These are phyloP conservation scores for Aspergillus egyptiacus DNA, from an alignment of 495 filamentous ascomycete genomes.

Conservation along the genomic window DNA sequence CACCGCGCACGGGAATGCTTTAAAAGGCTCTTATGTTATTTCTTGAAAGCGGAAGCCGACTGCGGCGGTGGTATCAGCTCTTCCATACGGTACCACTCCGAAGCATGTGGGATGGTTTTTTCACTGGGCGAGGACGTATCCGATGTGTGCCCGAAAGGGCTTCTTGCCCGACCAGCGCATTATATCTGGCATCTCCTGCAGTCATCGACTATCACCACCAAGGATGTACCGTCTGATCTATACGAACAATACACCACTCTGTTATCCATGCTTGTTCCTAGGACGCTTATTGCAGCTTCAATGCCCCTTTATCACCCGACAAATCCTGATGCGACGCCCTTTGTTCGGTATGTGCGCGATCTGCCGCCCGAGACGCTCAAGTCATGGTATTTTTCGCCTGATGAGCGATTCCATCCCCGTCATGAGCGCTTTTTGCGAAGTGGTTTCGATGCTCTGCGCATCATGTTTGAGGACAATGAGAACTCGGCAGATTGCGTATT, in stretches of 20 bases:
- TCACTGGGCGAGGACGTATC: conserved; percentile 5
- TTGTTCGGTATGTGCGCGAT: conserved; percentile 24
- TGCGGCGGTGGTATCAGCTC: conserved; percentile 30
- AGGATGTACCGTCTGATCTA: conserved; percentile 17
- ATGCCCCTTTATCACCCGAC: conserved; percentile 34
- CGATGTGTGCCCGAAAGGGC: conserved; percentile 10
- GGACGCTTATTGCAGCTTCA: conserved; percentile 20
- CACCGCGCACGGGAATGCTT: conserved; percentile 19
- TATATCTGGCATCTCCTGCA: no score
- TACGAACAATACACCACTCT: conserved; percentile 30
- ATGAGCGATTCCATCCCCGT: conserved; percentile 23
- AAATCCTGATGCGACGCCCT: conserved; percentile 27
- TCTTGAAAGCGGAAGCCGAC: conserved; percentile 31
- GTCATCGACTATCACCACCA: no score
- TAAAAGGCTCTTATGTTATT: conserved; percentile 24
- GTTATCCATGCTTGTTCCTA: conserved; percentile 22
- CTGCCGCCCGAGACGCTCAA: conserved; percentile 14
- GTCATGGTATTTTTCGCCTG: conserved; percentile 17
- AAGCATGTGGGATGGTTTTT: conserved; percentile 21
- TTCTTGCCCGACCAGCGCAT: conserved; percentile 23
- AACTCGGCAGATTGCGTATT: conserved; percentile 24
- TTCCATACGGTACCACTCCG: conserved; percentile 28
- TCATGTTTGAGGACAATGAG: conserved; percentile 31
- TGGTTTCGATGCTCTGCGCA: conserved; percentile 32
- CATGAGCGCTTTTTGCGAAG: conserved; percentile 26